These are phyloP conservation scores for Aspergillus texensis DNA, from an alignment of 2,329 filamentous ascomycete species.

Conservation along the genomic window DNA sequence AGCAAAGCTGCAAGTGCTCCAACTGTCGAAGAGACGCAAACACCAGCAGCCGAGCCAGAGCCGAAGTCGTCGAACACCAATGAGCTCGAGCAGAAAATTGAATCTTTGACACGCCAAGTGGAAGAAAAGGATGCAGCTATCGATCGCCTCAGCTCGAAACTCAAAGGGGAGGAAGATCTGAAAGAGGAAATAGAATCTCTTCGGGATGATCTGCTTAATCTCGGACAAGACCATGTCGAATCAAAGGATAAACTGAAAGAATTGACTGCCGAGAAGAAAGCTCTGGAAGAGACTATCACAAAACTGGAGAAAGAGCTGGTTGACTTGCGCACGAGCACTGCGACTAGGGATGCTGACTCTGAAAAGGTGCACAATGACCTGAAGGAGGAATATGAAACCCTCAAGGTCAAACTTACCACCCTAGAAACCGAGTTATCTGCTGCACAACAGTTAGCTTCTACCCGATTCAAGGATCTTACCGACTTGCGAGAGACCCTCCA, in stretches of 20 bases:
- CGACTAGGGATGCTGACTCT: slow-evolving; percentile 49
- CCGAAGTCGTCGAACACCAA: slow-evolving; percentile 21
- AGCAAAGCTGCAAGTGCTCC: slow-evolving; percentile 25
- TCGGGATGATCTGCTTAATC: slow-evolving; percentile 74
- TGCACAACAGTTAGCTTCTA: slow-evolving; percentile 82
- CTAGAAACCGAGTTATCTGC: slow-evolving; percentile 83
- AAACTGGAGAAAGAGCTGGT: slow-evolving; percentile 72
- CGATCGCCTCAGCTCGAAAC: slow-evolving; percentile 67
- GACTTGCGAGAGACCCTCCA: slow-evolving; percentile 78
- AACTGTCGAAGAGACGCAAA: slow-evolving; percentile 17
- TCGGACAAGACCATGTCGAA: slow-evolving; percentile 82
- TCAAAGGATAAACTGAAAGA: slow-evolving; percentile 75
- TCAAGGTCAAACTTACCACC: slow-evolving; percentile 69
- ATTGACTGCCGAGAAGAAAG: slow-evolving; percentile 68
- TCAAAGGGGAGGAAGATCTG: slow-evolving; percentile 76
- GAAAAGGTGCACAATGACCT: slow-evolving; percentile 58
- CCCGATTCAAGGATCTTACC: slow-evolving; percentile 82
- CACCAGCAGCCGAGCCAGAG: slow-evolving; percentile 39
- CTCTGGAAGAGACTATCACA: slow-evolving; percentile 65
- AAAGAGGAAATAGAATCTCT: slow-evolving; percentile 84
- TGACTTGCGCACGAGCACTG: slow-evolving; percentile 54
- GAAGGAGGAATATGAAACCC: slow-evolving; percentile 67
- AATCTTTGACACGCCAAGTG: slow-evolving; percentile 37
- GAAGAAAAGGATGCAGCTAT: slow-evolving; percentile 71
- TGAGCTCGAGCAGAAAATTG: slow-evolving; percentile 41